Base-by-base conservation (phyloP, 306 rosid genomes). In the Oemleria cerasiformis region DNA sequence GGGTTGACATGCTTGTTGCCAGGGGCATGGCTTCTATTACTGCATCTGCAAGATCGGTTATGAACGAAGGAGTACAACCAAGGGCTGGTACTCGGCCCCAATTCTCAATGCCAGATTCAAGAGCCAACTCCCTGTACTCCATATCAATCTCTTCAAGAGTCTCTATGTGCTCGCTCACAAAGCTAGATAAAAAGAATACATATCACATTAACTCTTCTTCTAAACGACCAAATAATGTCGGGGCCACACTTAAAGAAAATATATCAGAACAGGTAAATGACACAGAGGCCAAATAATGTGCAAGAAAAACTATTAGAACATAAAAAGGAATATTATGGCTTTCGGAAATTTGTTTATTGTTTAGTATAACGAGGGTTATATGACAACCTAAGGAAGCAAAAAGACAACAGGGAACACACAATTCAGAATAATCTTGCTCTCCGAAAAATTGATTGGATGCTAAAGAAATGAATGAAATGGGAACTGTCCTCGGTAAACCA, bases 21-120 rank as follows among this genome's bases (percentile, higher is more conserved):
- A 84, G 82, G n/a, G 99, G 99, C 23, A 90, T 89, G 75, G 96
- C 99, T 80, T 95, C 97, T 71, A 85, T 59, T 5, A 95, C 96
- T 38, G 99, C 99, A 79, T 92, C 96, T 25, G 99, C 96, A 41
- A 95, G 82, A 78, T 95, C 97, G 3, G 79, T 81, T 60, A 95
- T 89, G 84, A 95, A 95, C 44, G 99, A 84, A 66, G 96, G 84
- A 47, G 86, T 95, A 72, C 90, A 75, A 53, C 92, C 92, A 20
- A 95, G 97, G 19, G 99, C 97, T 25, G 99, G 99, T 68, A 95
- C 99, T 66, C 99, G 96, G 20, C 86, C 97, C 99, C 99, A 95
- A 75, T 86, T 92, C 86, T 88, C 75, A 68, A 95, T 69, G 51
- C 99, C 99, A 38, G 99, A 95, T 77, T 95, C 96, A 17, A 89